Evolutionary conservation across 305 asterid genomes (phyloP), one percentile per base, ranked within the genome.

Genomic region (Plantago lanceolata): DNA sequence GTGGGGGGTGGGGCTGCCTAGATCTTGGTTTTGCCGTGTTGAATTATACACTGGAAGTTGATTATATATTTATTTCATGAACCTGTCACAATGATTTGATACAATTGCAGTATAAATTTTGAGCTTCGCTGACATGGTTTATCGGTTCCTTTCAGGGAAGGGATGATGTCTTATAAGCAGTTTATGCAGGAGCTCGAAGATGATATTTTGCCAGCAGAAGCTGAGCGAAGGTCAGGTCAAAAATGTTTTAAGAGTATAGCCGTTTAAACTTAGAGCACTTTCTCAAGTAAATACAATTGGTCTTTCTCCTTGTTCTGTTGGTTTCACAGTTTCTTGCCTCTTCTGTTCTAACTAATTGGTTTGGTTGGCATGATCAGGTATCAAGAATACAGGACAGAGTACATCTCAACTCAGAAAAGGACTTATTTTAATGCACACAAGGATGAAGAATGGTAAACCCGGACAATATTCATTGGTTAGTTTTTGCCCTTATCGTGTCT

Each of bases 131-230:
- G 51, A 77, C 56, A 33, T 50, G 52, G 58, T 55, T 61, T 67
- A 35, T 26, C 19, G 7, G 19, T 31, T 57, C 68, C 68, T 73
- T 64, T 58, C 83, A 94, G 99, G 79, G 97, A 94, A 76, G 99
- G 99, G 66, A 82, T 94, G 96, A 82, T 90, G 97, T 94, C 99
- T 58, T 94, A 94, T 82, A 94, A 94, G 91, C 99, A 88, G 75
- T 94, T 94, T 77, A 94, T 94, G 76, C 99, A 90, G 88, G 97
- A 94, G 84, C 96, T 94, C 75, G 99, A 94, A 76, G 99, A 94
- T 82, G 99, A 94, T 76, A 82, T 94, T 64, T 72, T 88, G 68
- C 99, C 99, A 49, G 71, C 95, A 75, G 99, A 94, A 77, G 99
- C 99, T 48, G 99, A 94, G 76, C 87, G 87, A 71, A 94, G 99